These are phyloP conservation scores for Brachypodium distachyon DNA, from an alignment of 202 grass and related monocot species.

Conservation along the genomic window DNA sequence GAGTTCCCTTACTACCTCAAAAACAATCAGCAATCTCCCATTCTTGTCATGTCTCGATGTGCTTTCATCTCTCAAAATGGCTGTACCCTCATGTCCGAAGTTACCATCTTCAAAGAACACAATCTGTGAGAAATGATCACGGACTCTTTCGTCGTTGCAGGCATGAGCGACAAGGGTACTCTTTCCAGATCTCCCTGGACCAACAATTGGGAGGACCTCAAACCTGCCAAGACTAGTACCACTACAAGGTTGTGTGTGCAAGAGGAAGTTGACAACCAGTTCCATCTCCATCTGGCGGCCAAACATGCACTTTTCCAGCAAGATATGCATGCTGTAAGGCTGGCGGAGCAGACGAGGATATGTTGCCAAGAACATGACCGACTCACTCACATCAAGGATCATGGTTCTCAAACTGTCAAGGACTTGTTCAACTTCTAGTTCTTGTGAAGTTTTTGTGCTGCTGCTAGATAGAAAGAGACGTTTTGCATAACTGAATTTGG, in stretches of 20 bases:
- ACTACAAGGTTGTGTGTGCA: neutral
- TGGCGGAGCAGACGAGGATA: too few species aligned
- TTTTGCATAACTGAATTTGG: neutral
- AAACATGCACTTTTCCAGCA: neutral
- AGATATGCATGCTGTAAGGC: neutral
- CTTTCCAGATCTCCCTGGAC: neutral
- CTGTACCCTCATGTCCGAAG: neutral
- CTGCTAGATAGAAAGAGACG: neutral
- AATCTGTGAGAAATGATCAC: neutral
- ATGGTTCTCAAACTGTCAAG: neutral
- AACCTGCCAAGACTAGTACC: too few species aligned
- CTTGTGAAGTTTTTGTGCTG: neutral
- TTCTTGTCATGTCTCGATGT: neutral
- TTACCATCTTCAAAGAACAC: neutral
- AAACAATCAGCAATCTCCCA: neutral
- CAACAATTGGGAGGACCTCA: neutral
- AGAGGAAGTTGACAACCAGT: neutral
- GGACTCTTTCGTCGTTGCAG: neutral
- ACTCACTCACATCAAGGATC: neutral
- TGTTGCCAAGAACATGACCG: neutral
- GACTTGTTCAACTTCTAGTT: neutral
- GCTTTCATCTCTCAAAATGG: neutral
- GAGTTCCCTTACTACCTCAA: too few species aligned
- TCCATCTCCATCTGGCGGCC: neutral
- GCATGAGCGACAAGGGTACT: constrained; percentile 8